Base-by-base conservation (phyloP, 1,139 yeast species). In the Suhomyces wounanorum region DNA sequence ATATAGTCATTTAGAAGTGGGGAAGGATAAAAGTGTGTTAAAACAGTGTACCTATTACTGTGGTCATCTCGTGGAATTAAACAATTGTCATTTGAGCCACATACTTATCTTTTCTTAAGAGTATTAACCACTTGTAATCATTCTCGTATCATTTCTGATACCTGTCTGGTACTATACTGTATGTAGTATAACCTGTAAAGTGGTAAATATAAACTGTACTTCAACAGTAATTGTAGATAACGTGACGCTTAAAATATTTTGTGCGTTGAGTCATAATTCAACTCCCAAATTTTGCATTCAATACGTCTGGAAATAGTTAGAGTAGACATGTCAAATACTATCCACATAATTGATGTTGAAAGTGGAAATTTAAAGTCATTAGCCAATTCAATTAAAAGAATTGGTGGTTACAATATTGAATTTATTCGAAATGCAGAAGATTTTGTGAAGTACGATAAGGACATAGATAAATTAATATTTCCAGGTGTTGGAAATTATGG, bases 401-500 rank as follows among this genome's bases (percentile, higher is more conserved):
- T 90, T 28, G 97, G 97, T 5, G 69, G 66, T 3, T 88, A 84
- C 64, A 70, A 76, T 28, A 85, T 87, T 3, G 69, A 73, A 44
- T 77, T 82, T 54, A 78, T 87, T 54, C 69, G 65, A 44, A 66
- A 72, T 56, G 67, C 65, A 9, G 63, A 63, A 30, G 80, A 76
- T 43, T 77, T 76, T 51, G 47, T 55, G 9, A 44, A 57, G 67
- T 69, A 70, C 44, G 67, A 83, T 40, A 52, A 64, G n/a, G 64
- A 72, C 13, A 85, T 87, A 45, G 72, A 75, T 43, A 82, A 74
- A 60, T 70, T 89, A 54, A 75, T 89, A 50, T 79, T 94, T 40
- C 99, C 99, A 13, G 99, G 99, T 25, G 99, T 94, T 6, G 99
- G 99, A 26, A 92, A 91, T 66, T 94, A 84, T 68, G 99, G 96